A percentile compares a stretch with the other conserved stretches of the same genome.
These are phyloP conservation scores for Didymosphaeria variabile DNA, from an alignment of 2,329 filamentous ascomycete genomes.

Conservation along the genomic window DNA sequence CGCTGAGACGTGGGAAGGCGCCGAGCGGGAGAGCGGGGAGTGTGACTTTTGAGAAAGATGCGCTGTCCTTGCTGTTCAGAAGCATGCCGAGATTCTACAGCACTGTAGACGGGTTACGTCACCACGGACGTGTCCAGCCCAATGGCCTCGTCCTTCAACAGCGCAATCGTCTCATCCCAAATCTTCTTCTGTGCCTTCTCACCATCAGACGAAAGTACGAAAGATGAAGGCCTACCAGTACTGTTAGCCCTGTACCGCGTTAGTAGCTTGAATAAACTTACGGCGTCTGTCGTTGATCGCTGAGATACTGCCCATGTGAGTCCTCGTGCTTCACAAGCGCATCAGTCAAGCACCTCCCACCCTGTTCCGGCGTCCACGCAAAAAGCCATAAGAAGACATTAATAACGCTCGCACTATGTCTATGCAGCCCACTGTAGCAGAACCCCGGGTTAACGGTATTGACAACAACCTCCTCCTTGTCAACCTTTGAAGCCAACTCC, in stretches of 20 bases:
- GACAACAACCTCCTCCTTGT: conserved; percentile 23
- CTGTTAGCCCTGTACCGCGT: neutral
- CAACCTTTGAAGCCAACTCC: conserved; percentile 22
- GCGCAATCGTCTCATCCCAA: conserved; percentile 51
- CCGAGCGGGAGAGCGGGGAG: neutral
- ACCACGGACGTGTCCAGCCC: neutral
- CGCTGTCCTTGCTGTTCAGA: neutral
- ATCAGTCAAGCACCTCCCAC: conserved; percentile 23
- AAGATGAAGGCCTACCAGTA: conserved; percentile 19
- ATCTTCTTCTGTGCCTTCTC: conserved; percentile 48
- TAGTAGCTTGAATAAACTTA: conserved; percentile 13
- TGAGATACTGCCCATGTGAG: conserved; percentile 28
- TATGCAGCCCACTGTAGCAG: conserved; percentile 26
- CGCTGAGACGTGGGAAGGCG: neutral
- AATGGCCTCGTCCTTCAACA: conserved; percentile 17
- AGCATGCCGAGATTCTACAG: neutral
- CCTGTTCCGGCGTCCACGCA: conserved; percentile 25
- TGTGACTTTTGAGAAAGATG: neutral
- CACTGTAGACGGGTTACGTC: neutral
- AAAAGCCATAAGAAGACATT: conserved; percentile 23
- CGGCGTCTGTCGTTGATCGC: conserved; percentile 24
- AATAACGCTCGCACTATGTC: conserved; percentile 18
- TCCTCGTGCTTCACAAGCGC: conserved; percentile 23
- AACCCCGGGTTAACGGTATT: conserved; percentile 33
- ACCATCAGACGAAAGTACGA: conserved; percentile 41